Evolutionary conservation across 768 basidiomycete genomes (phyloP).

Genomic region (Gloeostereum incarnatum): DNA sequence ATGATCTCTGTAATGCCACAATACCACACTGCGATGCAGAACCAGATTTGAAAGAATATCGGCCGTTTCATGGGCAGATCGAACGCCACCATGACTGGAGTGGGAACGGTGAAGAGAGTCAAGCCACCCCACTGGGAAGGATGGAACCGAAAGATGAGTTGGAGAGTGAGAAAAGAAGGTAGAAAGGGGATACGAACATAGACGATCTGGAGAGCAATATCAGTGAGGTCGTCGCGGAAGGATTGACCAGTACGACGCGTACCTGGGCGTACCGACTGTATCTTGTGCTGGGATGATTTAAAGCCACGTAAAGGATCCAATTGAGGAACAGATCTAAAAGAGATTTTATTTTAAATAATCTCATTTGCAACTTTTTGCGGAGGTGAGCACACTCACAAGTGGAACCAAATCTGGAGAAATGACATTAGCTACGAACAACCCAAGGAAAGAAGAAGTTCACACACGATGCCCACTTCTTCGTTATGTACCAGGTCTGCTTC

Average conservation of each 20-base stretch:
- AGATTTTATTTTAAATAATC: not conserved
- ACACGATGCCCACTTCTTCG: constrained; percentile 12
- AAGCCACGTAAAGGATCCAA: constrained; percentile 18
- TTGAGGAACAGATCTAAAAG: constrained; percentile 16
- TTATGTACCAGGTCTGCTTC: constrained; percentile 13
- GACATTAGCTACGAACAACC: not conserved
- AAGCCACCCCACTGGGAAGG: constrained; percentile 9
- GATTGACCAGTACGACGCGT: not conserved
- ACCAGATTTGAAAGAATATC: constrained; percentile 17
- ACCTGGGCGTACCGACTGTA: constrained; percentile 9
- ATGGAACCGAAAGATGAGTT: no score
- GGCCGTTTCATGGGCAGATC: constrained; percentile 17
- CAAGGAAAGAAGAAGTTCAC: not conserved
- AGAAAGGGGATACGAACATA: not conserved
- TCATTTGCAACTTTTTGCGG: not conserved
- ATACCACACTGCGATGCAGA: constrained; percentile 14
- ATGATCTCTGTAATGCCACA: constrained; percentile 11
- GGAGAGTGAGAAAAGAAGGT: not conserved
- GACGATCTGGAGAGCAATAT: not conserved
- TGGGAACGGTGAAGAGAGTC: constrained; percentile 11
- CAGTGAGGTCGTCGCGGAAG: not conserved
- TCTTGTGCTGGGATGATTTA: constrained; percentile 11
- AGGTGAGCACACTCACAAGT: constrained; percentile 12
- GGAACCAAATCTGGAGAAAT: constrained; percentile 7
- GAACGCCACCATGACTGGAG: constrained; percentile 17